phyloP scores from a whole-genome alignment of 2,329 filamentous ascomycete species.

The Xylogone sp. region DNA sequence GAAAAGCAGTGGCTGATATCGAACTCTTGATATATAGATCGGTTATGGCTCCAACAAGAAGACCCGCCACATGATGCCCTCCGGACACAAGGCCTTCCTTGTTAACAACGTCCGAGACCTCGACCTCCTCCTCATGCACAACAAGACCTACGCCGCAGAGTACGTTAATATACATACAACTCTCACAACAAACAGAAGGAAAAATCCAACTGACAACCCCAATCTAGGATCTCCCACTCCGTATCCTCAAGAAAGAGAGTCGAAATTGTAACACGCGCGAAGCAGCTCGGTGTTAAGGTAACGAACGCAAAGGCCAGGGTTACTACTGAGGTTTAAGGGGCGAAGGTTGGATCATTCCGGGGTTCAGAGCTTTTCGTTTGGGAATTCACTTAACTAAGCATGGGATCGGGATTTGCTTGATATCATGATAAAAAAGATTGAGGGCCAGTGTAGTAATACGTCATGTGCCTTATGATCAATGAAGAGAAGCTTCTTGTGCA shows the following conservation, averaged over 20 bases:
- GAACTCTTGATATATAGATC: constrained; percentile 58
- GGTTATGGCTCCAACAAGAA: constrained; percentile 99
- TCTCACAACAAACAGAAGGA: not conserved
- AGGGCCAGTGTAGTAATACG: constrained; percentile 24
- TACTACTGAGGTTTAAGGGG: constrained; percentile 83
- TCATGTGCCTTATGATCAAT: constrained; percentile 29
- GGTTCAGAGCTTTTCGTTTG: constrained; percentile 20
- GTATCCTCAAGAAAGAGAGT: constrained; percentile 98
- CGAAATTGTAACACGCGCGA: constrained; percentile 94
- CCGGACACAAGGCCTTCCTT: constrained; percentile 99
- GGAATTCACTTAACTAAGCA: constrained; percentile 19
- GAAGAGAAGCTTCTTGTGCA: constrained; percentile 9
- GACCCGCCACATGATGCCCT: constrained; percentile 98
- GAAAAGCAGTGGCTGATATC: constrained; percentile 19
- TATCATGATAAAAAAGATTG: constrained; percentile 18
- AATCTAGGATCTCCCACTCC: constrained; percentile 84
- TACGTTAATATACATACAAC: constrained; percentile 63
- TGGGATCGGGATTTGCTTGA: constrained; percentile 27
- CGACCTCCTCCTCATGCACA: constrained; percentile 99
- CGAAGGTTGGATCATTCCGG: constrained; percentile 10
- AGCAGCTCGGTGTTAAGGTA: constrained; percentile 99
- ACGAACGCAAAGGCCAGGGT: constrained; percentile 99
- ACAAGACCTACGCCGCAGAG: constrained; percentile 98
- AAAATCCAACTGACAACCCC: constrained; percentile 33
- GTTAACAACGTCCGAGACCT: constrained; percentile 96